A percentile compares a stretch with the other conserved stretches of the same genome.
These are phyloP conservation scores for Pyrus communis DNA, from an alignment of 306 rosid species.

Conservation along the genomic window DNA sequence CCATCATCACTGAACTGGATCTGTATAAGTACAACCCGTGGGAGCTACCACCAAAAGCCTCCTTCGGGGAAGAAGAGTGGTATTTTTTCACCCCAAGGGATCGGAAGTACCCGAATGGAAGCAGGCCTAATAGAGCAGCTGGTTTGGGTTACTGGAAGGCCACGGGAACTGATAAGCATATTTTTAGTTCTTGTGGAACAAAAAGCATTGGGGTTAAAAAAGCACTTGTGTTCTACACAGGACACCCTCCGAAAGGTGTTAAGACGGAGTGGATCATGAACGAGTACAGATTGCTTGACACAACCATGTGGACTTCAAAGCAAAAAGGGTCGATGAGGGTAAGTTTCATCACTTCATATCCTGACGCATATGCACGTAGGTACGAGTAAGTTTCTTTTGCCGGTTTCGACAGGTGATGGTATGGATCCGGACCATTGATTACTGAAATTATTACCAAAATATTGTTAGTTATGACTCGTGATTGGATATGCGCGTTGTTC, in stretches of 20 bases:
- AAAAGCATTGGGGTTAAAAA: slow-evolving; percentile 67
- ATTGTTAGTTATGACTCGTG: neutral
- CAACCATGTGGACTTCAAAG: slow-evolving; percentile 27
- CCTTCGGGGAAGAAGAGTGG: slow-evolving; percentile 72
- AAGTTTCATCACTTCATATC: neutral
- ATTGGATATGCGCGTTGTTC: neutral
- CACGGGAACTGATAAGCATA: slow-evolving; percentile 69
- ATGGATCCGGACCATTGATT: neutral
- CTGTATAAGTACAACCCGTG: slow-evolving; percentile 67
- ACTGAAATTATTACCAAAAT: neutral
- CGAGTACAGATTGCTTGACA: slow-evolving; percentile 61
- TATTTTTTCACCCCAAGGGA: slow-evolving; percentile 71
- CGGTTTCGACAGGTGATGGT: neutral
- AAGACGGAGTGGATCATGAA: slow-evolving; percentile 80
- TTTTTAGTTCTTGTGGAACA: slow-evolving; percentile 49
- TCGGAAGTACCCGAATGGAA: slow-evolving; percentile 73
- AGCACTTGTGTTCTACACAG: slow-evolving; percentile 63
- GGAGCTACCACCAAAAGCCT: slow-evolving; percentile 62
- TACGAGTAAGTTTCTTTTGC: neutral
- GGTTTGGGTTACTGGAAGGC: slow-evolving; percentile 78
- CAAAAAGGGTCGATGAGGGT: slow-evolving; percentile 60
- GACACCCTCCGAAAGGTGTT: slow-evolving; percentile 66
- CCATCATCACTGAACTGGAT: slow-evolving; percentile 59
- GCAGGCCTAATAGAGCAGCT: slow-evolving; percentile 73
- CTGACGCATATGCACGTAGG: neutral